These are phyloP conservation scores for Handroanthus guayacan DNA, from an alignment of 257 asterid genomes.

Conservation along the genomic window DNA sequence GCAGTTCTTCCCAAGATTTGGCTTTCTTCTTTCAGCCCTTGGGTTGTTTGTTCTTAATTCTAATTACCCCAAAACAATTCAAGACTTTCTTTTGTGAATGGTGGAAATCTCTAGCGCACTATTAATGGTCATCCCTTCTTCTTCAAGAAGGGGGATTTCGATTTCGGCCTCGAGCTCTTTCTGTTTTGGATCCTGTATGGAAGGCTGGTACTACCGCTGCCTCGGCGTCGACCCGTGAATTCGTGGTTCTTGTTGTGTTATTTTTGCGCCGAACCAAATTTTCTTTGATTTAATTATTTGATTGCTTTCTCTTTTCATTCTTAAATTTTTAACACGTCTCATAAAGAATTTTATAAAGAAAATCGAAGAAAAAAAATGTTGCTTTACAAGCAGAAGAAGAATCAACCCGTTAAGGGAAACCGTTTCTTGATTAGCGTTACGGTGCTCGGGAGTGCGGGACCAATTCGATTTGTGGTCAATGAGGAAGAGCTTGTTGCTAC, in stretches of 20 bases:
- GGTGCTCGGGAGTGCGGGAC: slow-evolving; percentile 90
- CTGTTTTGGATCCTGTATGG: slow-evolving; percentile 85
- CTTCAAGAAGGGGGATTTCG: slow-evolving; percentile 75
- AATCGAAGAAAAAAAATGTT: slow-evolving; percentile 54
- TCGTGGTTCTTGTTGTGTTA: neutral
- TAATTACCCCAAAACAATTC: slow-evolving; percentile 6
- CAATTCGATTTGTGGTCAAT: slow-evolving; percentile 83
- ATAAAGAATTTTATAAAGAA: slow-evolving; percentile 17
- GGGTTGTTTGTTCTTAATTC: neutral
- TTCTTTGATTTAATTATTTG: slow-evolving; percentile 33
- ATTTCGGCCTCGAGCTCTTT: slow-evolving; percentile 50
- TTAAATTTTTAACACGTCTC: neutral
- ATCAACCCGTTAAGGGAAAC: slow-evolving; percentile 60
- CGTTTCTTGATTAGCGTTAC: slow-evolving; percentile 76
- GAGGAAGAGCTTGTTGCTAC: slow-evolving; percentile 77
- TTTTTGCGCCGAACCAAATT: neutral
- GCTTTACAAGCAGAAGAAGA: slow-evolving; percentile 86
- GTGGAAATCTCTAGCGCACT: slow-evolving; percentile 63
- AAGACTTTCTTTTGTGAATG: slow-evolving; percentile 61
- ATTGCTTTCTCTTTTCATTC: slow-evolving; percentile 30
- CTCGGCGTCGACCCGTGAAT: slow-evolving; percentile 82
- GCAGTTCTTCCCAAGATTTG: slow-evolving; percentile 6
- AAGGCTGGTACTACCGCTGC: slow-evolving; percentile 99
- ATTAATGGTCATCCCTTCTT: slow-evolving; percentile 82
- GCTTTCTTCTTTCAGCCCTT: slow-evolving; percentile 10